Evolutionary conservation across 768 basidiomycete genomes (phyloP), one percentile per base, ranked within the genome.

Genomic region (Russula sp.): DNA sequence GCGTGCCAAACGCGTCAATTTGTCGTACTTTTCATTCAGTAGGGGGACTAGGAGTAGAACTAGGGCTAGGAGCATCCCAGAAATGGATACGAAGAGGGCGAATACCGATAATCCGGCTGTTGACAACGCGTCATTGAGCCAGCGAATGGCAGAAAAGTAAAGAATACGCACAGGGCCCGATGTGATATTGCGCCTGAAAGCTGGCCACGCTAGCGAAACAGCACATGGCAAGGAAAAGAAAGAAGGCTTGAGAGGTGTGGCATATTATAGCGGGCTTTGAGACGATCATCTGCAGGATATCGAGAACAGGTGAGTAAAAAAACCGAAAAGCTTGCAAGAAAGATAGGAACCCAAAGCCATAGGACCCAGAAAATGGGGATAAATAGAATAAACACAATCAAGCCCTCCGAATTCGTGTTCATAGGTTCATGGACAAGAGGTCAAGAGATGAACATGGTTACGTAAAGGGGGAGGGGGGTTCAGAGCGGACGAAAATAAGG

Each of bases 201-300:
- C 80, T 78, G 0, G 94, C 94, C 4, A 94, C 90, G 69, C 89
- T 87, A 9, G 90, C 95, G 70, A 92, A 94, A 72, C 92, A 95
- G 53, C 88, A 89, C 85, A 96, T 89, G 14, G 92, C 85, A 52
- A 98, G 81, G 72, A 98, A 97, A 74, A 89, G 88, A 85, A 96
- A 94, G 80, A 98, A 94, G 59, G 85, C 82, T 78, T 96, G 90
- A 3, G 83, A 85, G 34, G 83, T 74, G 73, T 90, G 85, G 72
- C 87, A 86, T 61, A 92, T 80, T 72, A 93, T 89, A 65, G 86
- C 80, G 8, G 89, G 87, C 78, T 92, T 92, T 26, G 90, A 87
- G 52, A 93, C 84, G 69, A 93, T 92, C 89, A 92, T 90, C 92
- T 93, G 69, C 22, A 69, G 36, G 20, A 68, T 44, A 54, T 44